Evolutionary conservation across 192 early-diverging fungal species (phyloP).

Genomic region (Mortierella claussenii): DNA sequence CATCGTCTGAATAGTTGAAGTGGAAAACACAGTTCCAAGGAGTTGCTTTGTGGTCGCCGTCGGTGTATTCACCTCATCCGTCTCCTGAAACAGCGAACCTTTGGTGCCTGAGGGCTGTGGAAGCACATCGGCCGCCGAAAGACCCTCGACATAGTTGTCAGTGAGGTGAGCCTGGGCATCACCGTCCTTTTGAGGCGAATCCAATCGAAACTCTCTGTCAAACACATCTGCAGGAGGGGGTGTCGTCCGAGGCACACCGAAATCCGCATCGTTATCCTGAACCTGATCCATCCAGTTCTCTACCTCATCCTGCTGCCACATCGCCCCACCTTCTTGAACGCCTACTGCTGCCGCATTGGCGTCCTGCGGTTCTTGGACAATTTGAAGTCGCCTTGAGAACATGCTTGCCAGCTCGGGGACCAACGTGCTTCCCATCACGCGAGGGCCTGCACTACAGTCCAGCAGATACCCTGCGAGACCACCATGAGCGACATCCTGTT

Average conservation of each 20-base stretch:
- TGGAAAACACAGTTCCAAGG: constrained; percentile 61
- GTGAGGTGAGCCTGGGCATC: constrained; percentile 11
- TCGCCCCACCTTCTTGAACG: constrained; percentile 39
- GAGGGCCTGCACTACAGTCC: constrained; percentile 38
- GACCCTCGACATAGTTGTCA: not conserved
- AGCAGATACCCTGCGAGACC: constrained; percentile 47
- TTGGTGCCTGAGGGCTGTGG: constrained; percentile 11
- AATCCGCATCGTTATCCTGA: constrained; percentile 18
- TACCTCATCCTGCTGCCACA: constrained; percentile 54
- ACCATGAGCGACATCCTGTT: constrained; percentile 42
- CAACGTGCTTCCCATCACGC: constrained; percentile 36
- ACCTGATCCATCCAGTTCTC: constrained; percentile 39
- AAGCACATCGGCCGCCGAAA: not conserved
- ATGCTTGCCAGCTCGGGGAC: constrained; percentile 51
- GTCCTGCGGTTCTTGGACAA: constrained; percentile 12
- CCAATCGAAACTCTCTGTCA: constrained; percentile 31
- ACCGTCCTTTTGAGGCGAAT: constrained; percentile 53
- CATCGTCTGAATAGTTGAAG: constrained; percentile 72
- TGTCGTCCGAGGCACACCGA: constrained; percentile 6
- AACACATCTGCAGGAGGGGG: constrained; percentile 31
- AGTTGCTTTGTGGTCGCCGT: constrained; percentile 27
- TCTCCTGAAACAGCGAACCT: constrained; percentile 21
- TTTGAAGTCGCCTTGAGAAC: constrained; percentile 49
- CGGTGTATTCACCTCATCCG: constrained; percentile 17
- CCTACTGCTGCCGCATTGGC: constrained; percentile 18